phyloP scores from a whole-genome alignment of 164 flowering plant species.

The Macadamia integrifolia region DNA sequence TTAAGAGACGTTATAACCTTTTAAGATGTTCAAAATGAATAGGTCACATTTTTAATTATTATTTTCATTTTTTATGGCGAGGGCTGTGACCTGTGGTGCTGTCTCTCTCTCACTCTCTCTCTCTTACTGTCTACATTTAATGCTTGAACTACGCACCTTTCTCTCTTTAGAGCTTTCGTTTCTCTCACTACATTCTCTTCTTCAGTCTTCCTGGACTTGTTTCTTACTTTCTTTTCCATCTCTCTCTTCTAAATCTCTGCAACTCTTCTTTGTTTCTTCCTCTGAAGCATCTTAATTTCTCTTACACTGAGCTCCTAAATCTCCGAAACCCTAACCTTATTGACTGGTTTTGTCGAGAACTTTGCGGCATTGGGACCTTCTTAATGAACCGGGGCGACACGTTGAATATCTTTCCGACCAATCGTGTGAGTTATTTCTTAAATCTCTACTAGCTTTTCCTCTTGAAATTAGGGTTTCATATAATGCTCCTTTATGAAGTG shows the following conservation, averaged over 20 bases:
- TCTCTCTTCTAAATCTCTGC: background rate
- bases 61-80: background rate
- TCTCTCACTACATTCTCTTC: background rate
- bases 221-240: background rate
- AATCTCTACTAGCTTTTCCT: background rate
- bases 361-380: background rate
- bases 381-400: background rate
- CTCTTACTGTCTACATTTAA: constrained; percentile 29
- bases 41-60: background rate
- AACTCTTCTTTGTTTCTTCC: constrained; percentile 2
- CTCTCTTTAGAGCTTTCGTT: background rate
- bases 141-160: constrained; percentile 27
- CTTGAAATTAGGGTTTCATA: background rate
- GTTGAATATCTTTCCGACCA: background rate
- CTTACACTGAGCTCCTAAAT: constrained; percentile 3
- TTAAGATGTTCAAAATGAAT: constrained; percentile 3
- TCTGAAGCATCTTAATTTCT: background rate
- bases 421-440: constrained; percentile 12
- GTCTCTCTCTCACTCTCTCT: background rate
- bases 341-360: background rate
- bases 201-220: no score
- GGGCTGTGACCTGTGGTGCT: background rate
- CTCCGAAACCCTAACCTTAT: constrained; percentile 4
- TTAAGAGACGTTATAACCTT: constrained; percentile 54
- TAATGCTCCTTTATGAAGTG: background rate